Conservation (phyloP, 495 filamentous ascomycete genomes). For the Aspergillus egyptiacus region DNA sequence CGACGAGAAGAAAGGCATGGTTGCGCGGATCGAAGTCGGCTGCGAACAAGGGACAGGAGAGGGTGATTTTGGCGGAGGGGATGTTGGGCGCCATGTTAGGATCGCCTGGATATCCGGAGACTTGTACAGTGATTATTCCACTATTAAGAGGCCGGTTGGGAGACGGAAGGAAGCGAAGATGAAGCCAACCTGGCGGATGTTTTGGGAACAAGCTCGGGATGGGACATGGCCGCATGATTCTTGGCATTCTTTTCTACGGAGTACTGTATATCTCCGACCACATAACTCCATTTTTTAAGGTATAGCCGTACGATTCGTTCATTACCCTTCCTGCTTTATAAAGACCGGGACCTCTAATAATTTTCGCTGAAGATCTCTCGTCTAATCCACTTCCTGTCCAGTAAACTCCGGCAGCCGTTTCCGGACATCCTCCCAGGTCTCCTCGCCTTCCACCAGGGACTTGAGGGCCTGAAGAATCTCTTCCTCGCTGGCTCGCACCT, state of each 20-base stretch:
- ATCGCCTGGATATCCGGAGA: neutral
- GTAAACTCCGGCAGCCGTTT: conserved; percentile 60
- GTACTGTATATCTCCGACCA: neutral
- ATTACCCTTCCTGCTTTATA: too few relatives aligned
- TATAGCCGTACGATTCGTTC: too few relatives aligned
- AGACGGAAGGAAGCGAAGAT: neutral
- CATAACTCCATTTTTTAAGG: neutral
- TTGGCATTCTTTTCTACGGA: conserved; percentile 22
- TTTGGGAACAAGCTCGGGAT: neutral
- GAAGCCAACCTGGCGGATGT: conserved; percentile 7
- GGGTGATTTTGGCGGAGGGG: conserved; percentile 58
- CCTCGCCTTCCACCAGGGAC: conserved; percentile 53
- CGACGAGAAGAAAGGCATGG: conserved; percentile 70
- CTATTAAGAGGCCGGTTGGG: neutral
- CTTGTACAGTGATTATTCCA: neutral
- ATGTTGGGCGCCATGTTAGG: conserved; percentile 46
- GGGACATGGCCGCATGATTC: conserved; percentile 27
- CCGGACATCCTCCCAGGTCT: conserved; percentile 59
- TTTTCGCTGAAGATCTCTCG: neutral
- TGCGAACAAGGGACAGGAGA: conserved; percentile 83
- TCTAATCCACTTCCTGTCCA: conserved; percentile 59
- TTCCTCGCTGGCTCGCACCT: conserved; percentile 61
- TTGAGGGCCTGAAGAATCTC: conserved; percentile 58
- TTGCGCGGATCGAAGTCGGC: conserved; percentile 84
- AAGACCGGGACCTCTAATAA: neutral